These are phyloP conservation scores for Fusarium cicatricum DNA, from an alignment of 2,329 filamentous ascomycete species.

Conservation along the genomic window DNA sequence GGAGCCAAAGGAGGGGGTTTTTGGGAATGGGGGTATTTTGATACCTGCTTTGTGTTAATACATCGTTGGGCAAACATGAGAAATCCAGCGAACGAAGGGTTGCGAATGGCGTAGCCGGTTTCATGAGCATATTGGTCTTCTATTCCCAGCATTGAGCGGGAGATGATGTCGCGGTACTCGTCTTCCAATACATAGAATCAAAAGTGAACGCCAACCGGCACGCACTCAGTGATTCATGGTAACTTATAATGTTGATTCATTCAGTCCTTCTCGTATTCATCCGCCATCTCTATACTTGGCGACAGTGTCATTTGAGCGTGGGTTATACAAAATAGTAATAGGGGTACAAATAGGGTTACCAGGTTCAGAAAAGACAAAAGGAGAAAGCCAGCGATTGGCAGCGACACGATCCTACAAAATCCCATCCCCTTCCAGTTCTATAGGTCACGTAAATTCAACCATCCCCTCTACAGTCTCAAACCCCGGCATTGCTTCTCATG, in stretches of 20 bases:
- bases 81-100: constrained; percentile 43
- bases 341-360: neutral
- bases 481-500: constrained; percentile 19
- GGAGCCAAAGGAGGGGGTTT: constrained; percentile 24
- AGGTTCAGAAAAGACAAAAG: constrained; percentile 2
- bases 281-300: neutral
- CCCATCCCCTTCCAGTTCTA: neutral
- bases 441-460: constrained; percentile 15
- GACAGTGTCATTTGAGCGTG: neutral
- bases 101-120: constrained; percentile 51
- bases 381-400: neutral
- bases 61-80: constrained; percentile 41
- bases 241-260: neutral
- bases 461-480: constrained; percentile 18
- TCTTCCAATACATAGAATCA: constrained; percentile 32
- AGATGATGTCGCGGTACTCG: constrained; percentile 28
- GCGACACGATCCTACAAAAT: constrained; percentile 2
- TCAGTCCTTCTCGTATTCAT: neutral
- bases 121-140: constrained; percentile 46
- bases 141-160: constrained; percentile 36
- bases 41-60: constrained; percentile 47
- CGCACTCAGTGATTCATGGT: neutral
- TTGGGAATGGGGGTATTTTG: constrained; percentile 37
- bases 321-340: constrained; percentile 3
- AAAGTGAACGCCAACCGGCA: constrained; percentile 30